Conservation (phyloP, 208 protist genomes). For the Tritrichomonas foetus region DNA sequence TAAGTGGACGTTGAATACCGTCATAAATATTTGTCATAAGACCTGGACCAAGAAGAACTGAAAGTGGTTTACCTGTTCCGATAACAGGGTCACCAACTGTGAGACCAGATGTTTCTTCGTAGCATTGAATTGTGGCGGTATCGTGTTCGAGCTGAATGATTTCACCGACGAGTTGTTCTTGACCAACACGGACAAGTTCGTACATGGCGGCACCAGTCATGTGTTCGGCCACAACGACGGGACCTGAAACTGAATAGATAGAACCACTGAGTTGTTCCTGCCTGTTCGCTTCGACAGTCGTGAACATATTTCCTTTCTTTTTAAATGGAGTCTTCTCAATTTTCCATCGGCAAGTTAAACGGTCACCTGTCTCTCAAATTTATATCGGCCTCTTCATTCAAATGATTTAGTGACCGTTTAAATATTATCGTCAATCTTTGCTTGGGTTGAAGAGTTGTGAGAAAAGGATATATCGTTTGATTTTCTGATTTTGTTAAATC, state of each 20-base stretch:
- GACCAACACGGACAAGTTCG: conserved; percentile 98
- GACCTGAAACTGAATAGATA: conserved; percentile 47
- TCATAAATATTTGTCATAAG: conserved; percentile 99
- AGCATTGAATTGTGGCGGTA: conserved; percentile 99
- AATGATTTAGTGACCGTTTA: too few species aligned
- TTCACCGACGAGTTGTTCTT: conserved; percentile 93
- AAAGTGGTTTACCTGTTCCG: conserved; percentile 95
- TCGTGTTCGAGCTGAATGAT: conserved; percentile 99
- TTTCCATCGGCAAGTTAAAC: too few species aligned
- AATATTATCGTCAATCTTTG: too few species aligned
- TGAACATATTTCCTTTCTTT: not conserved
- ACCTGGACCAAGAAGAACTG: conserved; percentile 98
- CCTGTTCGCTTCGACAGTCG: not conserved
- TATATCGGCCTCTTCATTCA: too few species aligned
- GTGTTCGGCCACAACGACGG: conserved; percentile 96
- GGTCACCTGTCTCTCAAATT: too few species aligned
- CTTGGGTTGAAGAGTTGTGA: too few species aligned
- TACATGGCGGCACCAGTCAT: conserved; percentile 99
- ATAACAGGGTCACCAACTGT: conserved; percentile 96
- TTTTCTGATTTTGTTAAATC: too few species aligned
- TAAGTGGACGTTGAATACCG: conserved; percentile 99
- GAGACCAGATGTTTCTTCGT: conserved; percentile 98
- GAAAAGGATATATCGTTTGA: too few species aligned
- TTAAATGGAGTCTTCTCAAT: too few species aligned
- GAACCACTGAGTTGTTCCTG: not conserved